Percentiles rank a stretch among this genome's conserved stretches.
phyloP scores from a whole-genome alignment of 2,329 filamentous ascomycete species.

The Cladosporium halotolerans region DNA sequence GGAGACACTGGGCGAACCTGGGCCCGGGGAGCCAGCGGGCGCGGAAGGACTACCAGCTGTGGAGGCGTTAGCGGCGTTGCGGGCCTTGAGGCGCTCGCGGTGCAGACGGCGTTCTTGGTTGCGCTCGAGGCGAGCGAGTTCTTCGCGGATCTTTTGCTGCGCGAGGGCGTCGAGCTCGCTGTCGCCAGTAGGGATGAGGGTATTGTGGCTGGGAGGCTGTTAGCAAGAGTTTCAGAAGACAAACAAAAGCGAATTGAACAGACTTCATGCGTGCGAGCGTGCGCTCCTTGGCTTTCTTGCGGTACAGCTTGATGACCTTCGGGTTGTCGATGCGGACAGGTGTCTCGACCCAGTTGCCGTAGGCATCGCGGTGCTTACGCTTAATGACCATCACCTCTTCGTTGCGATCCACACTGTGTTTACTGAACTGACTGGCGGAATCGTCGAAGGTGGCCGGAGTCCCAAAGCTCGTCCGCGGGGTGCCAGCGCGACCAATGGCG shows the following conservation, averaged over 20 bases:
- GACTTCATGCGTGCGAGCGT: slow-evolving; percentile 70
- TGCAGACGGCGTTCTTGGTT: slow-evolving; percentile 87
- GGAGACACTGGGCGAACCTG: slow-evolving; percentile 25
- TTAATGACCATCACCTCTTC: slow-evolving; percentile 69
- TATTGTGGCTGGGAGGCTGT: slow-evolving; percentile 45
- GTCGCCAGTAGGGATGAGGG: slow-evolving; percentile 60
- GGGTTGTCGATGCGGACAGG: slow-evolving; percentile 49
- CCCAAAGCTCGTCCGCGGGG: slow-evolving; percentile 60
- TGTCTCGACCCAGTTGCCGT: slow-evolving; percentile 46
- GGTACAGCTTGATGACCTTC: slow-evolving; percentile 82
- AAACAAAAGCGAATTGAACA: slow-evolving; percentile 29
- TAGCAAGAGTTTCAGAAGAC: slow-evolving; percentile 14
- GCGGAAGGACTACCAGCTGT: slow-evolving; percentile 41
- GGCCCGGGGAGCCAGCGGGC: slow-evolving; percentile 37
- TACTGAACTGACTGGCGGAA: slow-evolving; percentile 50
- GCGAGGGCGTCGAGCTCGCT: slow-evolving; percentile 56
- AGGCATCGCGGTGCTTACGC: slow-evolving; percentile 58
- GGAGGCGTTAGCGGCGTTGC: slow-evolving; percentile 36
- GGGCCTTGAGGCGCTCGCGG: slow-evolving; percentile 80
- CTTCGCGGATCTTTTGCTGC: slow-evolving; percentile 58
- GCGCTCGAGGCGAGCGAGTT: slow-evolving; percentile 76
- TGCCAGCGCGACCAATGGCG: slow-evolving; percentile 42
- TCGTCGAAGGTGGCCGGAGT: slow-evolving; percentile 65
- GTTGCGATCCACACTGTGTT: slow-evolving; percentile 42
- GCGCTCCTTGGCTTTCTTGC: slow-evolving; percentile 66